Evolutionary conservation across 2,329 filamentous ascomycete genomes (phyloP), one percentile per base, ranked within the genome.

Genomic region (Fusarium sp.): DNA sequence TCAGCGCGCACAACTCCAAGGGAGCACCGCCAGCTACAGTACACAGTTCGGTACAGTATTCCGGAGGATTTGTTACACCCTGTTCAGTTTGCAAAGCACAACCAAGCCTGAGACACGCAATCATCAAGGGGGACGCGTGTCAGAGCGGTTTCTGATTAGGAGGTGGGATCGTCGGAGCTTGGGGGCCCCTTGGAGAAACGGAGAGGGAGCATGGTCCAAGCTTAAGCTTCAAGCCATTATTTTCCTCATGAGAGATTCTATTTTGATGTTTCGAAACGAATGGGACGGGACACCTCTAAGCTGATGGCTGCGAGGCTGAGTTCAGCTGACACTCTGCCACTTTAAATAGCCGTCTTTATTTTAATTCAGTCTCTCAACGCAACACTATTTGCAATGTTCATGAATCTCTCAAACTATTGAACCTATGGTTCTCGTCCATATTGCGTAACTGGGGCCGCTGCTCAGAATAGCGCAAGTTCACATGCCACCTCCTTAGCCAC

Each of bases 91-190:
- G 59, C 35, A 64, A n/a, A 54, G 60, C 33, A 40, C 38, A 40
- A 40, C 43, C 22, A 37, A 20, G 20, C 63, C 65, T 66, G 66
- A 74, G 71, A 66, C 65, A 70, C 72, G 69, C 58, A 58, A 64
- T 67, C 47, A 58, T 68, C 72, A 72, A 62, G 40, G 59, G 67
- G 67, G 75, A 78, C 76, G 76, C 76, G 76, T 77, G 76, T 77
- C 76, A 74, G 66, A 73, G 68, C 30, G 30, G 67, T 77, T 76
- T 71, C 70, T 73, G 63, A 66, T 73, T 68, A 38, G 66, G 54
- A 47, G 69, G 63, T 60, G 40, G 33, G 40, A 38, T 38, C 50
- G 59, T 15, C 12, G 25, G 52, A 37, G 35, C 35, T 40, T 56
- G 50, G 43, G 43, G 43, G 43, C 30, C 32, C 52, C 54, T 57